These are phyloP conservation scores for Rhododendron henanense DNA, from an alignment of 148 eudicot genomes.

Conservation along the genomic window DNA sequence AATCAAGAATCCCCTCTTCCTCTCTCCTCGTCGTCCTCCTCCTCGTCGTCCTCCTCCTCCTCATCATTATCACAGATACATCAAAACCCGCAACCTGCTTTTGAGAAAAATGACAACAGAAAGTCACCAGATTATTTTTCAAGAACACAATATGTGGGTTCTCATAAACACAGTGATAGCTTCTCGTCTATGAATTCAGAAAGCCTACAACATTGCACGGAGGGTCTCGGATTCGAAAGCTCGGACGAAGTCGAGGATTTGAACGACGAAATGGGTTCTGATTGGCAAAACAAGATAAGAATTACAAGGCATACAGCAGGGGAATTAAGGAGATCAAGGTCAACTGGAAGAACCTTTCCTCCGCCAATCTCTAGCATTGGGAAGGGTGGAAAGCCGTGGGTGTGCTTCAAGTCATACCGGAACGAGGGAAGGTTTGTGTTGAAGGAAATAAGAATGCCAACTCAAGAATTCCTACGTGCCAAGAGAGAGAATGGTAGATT, in stretches of 20 bases:
- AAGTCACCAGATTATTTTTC: constrained; percentile 4
- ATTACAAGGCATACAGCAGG: neutral
- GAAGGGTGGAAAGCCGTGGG: constrained; percentile 60
- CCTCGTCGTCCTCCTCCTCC: neutral
- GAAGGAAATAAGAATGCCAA: constrained; percentile 55
- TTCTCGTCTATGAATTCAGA: constrained; percentile 59
- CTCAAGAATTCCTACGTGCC: constrained; percentile 64
- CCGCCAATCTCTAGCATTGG: constrained; percentile 92
- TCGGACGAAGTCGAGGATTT: constrained; percentile 57
- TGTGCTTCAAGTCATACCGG: constrained; percentile 57
- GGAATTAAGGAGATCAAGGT: constrained; percentile 37
- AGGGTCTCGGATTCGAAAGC: constrained; percentile 90
- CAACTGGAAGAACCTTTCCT: constrained; percentile 37
- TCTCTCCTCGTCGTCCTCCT: neutral
- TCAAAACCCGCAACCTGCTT: neutral
- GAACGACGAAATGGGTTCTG: constrained; percentile 14
- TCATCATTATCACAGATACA: neutral
- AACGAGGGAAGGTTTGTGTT: constrained; percentile 69
- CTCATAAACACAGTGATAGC: constrained; percentile 44
- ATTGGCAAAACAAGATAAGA: constrained; percentile 1
- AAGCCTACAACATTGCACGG: constrained; percentile 74
- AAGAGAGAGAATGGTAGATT: constrained; percentile 73
- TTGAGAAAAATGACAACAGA: neutral
- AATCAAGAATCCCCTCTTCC: constrained; percentile 14
- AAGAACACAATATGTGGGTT: constrained; percentile 18